Evolutionary conservation across 2,329 filamentous ascomycete species (phyloP).

Genomic region (Triangularia setosa): DNA sequence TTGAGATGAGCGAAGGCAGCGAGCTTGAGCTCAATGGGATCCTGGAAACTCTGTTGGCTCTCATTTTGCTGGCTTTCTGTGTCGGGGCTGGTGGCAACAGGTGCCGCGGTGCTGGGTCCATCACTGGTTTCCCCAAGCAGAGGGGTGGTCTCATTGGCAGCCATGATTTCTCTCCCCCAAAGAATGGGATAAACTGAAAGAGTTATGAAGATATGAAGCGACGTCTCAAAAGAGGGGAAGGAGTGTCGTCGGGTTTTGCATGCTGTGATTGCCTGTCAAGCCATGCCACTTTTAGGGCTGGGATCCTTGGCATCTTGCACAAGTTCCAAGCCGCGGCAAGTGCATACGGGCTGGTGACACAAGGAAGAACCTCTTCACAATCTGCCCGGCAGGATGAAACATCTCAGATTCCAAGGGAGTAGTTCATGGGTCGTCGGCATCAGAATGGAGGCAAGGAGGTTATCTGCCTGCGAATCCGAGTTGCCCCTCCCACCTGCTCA

Average conservation of each 20-base stretch:
- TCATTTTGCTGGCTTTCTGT: not conserved
- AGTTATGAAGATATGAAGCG: not conserved
- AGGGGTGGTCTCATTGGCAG: not conserved
- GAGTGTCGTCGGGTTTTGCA: not conserved
- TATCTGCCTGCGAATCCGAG: too few species aligned
- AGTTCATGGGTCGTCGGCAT: not conserved
- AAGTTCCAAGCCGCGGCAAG: not conserved
- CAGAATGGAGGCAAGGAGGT: not conserved
- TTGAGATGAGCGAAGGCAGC: not conserved
- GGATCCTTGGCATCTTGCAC: not conserved
- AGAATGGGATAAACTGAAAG: not conserved
- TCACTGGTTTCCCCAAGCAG: not conserved
- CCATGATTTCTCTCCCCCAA: not conserved
- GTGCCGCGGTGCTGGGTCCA: not conserved
- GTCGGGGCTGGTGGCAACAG: not conserved
- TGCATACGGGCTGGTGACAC: not conserved
- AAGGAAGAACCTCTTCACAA: not conserved
- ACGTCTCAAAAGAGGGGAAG: not conserved
- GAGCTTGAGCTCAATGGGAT: not conserved
- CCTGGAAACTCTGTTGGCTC: not conserved
- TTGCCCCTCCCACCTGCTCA: not conserved
- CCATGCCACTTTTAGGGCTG: not conserved
- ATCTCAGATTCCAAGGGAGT: not conserved
- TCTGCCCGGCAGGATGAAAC: not conserved
- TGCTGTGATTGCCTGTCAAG: not conserved